phyloP scores from a whole-genome alignment of 305 asterid species.

The Nicotiana rustica region DNA sequence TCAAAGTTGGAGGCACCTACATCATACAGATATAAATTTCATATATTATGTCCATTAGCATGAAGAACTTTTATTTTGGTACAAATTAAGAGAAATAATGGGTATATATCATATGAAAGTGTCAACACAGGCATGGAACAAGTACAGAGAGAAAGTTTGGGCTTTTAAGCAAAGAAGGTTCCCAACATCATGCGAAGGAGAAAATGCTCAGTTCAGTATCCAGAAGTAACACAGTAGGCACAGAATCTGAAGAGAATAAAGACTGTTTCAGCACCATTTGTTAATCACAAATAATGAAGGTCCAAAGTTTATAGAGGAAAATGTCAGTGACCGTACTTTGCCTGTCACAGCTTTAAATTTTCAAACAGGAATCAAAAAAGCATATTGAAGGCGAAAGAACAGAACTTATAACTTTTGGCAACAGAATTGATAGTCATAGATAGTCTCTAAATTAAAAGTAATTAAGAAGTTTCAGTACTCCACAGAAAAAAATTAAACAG shows the following conservation, averaged over 20 bases:
- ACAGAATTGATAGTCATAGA: not conserved
- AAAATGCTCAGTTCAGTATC: not conserved
- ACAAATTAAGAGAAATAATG: not conserved
- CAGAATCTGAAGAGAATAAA: not conserved
- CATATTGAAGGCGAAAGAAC: not conserved
- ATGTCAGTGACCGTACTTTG: not conserved
- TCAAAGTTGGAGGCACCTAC: constrained; percentile 94
- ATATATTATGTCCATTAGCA: not conserved
- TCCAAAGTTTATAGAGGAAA: not conserved
- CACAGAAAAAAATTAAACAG: not conserved
- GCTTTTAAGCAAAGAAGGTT: not conserved
- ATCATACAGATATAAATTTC: constrained; percentile 27
- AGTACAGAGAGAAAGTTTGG: not conserved
- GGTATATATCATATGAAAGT: not conserved
- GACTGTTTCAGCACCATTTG: not conserved
- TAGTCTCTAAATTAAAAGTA: not conserved
- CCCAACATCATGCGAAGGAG: not conserved
- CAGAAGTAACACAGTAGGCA: not conserved
- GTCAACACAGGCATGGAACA: not conserved
- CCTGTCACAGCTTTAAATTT: not conserved
- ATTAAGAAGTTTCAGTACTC: not conserved
- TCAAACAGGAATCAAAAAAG: not conserved
- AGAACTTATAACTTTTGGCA: not conserved
- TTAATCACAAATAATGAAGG: not conserved
- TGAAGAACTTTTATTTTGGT: not conserved